Evolutionary conservation across 805 yeast genomes (phyloP), one percentile per base, ranked within the genome.

Genomic region (Saccharomycopsis sp.): DNA sequence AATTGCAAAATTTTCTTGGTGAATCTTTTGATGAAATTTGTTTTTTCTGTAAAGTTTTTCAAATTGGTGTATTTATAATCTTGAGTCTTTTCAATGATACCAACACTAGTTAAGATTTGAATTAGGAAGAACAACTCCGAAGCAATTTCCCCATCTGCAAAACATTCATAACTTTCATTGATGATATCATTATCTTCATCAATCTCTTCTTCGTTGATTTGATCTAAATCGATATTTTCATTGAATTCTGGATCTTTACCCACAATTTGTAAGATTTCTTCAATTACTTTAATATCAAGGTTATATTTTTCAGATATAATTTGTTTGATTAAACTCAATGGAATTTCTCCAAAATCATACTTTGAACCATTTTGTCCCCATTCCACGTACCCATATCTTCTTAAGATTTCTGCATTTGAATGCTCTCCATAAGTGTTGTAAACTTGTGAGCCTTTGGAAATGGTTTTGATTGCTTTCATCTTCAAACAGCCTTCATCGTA

Each of bases 351-450:
- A 52, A 83, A 80, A 56, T 89, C 97, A 54, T 65, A 74, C 35
- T 70, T 72, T 2, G 92, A 80, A 0, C 85, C 84, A 17, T 65
- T 67, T 27, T 55, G 40, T 8, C 18, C 14, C 46, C 62, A 57
- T 59, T 88, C 96, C 20, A 86, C 92, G 52, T 84, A 89, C 0
- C 98, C 98, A 51, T 89, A 89, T 42, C 95, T 70, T 52, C 98
- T 71, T 41, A 92, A 63, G 25, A 92, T 68, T 52, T 92, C 97
- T n/a, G 89, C 65, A 56, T 88, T 89, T 28, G 96, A 92, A 49
- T 83, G 77, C 34, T 87, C 92, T 1, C 95, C 94, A 56, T 92
- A 89, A 0, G 86, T 80, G 59, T 89, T 89, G 60, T 72, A 88
- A 3, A 89, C 65, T 55, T 92, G 97, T 25, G 75, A 80, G 3